Evolutionary conservation across 2,329 filamentous ascomycete genomes (phyloP).

Genomic region (Uncinocarpus reesii): DNA sequence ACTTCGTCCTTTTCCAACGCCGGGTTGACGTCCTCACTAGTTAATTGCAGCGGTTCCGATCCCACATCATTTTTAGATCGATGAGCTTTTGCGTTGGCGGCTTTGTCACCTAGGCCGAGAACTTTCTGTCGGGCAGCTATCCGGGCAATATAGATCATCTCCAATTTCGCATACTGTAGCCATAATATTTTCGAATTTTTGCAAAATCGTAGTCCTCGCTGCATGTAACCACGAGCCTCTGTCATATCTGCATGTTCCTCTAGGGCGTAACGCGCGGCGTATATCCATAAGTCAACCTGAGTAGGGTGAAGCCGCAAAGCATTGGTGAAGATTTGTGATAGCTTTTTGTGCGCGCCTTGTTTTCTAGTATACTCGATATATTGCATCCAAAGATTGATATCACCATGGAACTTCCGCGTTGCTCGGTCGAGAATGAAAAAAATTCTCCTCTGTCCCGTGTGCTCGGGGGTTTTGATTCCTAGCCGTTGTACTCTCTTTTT

Average conservation of each 20-base stretch:
- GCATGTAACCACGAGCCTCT: conserved; percentile 72
- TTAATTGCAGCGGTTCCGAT: conserved; percentile 48
- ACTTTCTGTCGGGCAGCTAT: conserved; percentile 64
- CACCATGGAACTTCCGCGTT: conserved; percentile 72
- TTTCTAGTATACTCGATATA: conserved; percentile 73
- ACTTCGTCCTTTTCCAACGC: conserved; percentile 44
- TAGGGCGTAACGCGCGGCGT: conserved; percentile 65
- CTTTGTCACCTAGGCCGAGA: conserved; percentile 47
- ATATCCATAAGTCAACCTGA: conserved; percentile 73
- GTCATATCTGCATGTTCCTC: conserved; percentile 79
- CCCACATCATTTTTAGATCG: conserved; percentile 37
- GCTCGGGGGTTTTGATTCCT: conserved; percentile 60
- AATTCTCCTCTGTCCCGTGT: conserved; percentile 68
- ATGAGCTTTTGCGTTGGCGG: conserved; percentile 33
- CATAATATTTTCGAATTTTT: conserved; percentile 63
- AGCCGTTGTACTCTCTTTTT: conserved; percentile 73
- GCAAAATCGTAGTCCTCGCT: conserved; percentile 83
- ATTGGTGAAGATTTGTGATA: conserved; percentile 50
- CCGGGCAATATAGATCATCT: conserved; percentile 84
- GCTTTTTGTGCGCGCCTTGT: conserved; percentile 52
- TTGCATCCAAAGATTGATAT: conserved; percentile 73
- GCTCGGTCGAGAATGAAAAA: conserved; percentile 84
- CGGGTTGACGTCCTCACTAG: conserved; percentile 52
- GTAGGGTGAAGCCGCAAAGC: conserved; percentile 78
- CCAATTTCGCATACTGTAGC: conserved; percentile 80